A percentile compares a stretch with the other conserved stretches of the same genome.
These are phyloP conservation scores for Cryphonectria radicalis DNA, from an alignment of 2,329 filamentous ascomycete genomes.

Conservation along the genomic window DNA sequence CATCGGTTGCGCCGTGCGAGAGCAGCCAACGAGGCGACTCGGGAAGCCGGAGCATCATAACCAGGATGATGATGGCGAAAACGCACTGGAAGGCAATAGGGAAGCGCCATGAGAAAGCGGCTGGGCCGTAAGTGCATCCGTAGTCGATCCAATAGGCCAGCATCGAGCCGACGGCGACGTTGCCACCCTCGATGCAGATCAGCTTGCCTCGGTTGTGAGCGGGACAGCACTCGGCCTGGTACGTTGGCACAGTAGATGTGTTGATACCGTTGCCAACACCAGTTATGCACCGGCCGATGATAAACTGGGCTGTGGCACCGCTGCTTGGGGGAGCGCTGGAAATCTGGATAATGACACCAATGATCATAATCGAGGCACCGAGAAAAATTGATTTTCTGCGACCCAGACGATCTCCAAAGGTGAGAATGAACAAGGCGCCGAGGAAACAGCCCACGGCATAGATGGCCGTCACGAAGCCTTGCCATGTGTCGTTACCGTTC, in stretches of 20 bases:
- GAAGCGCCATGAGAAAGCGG: slow-evolving; percentile 44
- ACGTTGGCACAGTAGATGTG: slow-evolving; percentile 49
- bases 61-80: slow-evolving; percentile 49
- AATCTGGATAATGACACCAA: slow-evolving; percentile 60
- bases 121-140: slow-evolving; percentile 41
- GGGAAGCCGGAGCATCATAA: slow-evolving; percentile 48
- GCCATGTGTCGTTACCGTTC: slow-evolving; percentile 37
- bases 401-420: slow-evolving; percentile 57
- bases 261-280: slow-evolving; percentile 57
- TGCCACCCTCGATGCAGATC: slow-evolving; percentile 59
- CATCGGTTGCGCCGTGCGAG: slow-evolving; percentile 50
- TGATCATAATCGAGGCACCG: slow-evolving; percentile 56
- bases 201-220: slow-evolving; percentile 63
- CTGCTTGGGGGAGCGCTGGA: slow-evolving; percentile 50
- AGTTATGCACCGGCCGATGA: slow-evolving; percentile 53
- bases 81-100: slow-evolving; percentile 47
- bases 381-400: slow-evolving; percentile 58
- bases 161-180: slow-evolving; percentile 48
- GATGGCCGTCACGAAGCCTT: slow-evolving; percentile 46
- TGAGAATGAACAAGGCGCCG: slow-evolving; percentile 45
- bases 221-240: slow-evolving; percentile 45
- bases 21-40: slow-evolving; percentile 59
- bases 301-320: slow-evolving; percentile 52
- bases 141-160: slow-evolving; percentile 50
- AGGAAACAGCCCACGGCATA: slow-evolving; percentile 49